phyloP scores from a whole-genome alignment of 345 rosid species.

The Hibiscus tridactylites region DNA sequence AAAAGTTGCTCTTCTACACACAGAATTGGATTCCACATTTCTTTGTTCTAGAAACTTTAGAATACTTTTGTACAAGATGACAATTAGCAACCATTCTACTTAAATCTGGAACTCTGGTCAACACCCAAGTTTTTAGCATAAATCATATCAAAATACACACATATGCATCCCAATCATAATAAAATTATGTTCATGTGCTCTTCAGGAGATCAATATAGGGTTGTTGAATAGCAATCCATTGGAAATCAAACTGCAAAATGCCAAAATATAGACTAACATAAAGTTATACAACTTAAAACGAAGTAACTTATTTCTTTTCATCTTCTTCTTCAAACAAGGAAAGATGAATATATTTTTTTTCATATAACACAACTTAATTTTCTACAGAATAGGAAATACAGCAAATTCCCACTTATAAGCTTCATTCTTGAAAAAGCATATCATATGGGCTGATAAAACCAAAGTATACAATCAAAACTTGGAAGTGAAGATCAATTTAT shows the following conservation, averaged over 20 bases:
- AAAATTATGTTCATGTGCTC: not conserved
- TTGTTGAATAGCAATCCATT: not conserved
- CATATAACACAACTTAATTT: not conserved
- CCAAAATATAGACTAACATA: too few relatives aligned
- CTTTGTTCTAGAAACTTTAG: not conserved
- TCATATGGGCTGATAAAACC: not conserved
- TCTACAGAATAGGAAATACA: not conserved
- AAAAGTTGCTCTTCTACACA: not conserved
- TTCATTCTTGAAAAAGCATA: not conserved
- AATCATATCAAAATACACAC: not conserved
- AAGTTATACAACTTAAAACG: not conserved
- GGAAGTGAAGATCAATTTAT: not conserved
- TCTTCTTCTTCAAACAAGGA: not conserved
- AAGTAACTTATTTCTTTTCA: not conserved
- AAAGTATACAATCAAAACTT: not conserved
- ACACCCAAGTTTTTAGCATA: not conserved
- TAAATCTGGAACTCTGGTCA: not conserved
- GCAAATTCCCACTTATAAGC: not conserved
- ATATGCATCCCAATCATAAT: not conserved
- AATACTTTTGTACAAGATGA: not conserved
- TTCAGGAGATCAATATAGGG: too few relatives aligned
- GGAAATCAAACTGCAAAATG: not conserved
- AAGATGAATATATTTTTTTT: not conserved
- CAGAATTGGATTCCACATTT: not conserved
- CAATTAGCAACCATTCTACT: not conserved